A percentile compares a stretch with the other conserved stretches of the same genome.
phyloP scores from a whole-genome alignment of 2,329 filamentous ascomycete genomes.

The Nemania bipapillata region DNA sequence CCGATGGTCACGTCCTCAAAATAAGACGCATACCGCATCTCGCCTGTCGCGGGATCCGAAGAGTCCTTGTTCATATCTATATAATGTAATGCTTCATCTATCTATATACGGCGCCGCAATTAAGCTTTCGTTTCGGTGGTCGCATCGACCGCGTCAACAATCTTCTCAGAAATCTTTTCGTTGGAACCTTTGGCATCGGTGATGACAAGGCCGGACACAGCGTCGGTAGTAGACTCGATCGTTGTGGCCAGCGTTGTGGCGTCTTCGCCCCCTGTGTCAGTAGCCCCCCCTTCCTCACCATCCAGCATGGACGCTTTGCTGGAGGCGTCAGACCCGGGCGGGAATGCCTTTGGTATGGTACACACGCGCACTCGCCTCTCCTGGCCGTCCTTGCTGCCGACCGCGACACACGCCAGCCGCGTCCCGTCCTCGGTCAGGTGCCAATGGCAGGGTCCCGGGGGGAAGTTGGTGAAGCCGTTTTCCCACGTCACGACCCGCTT shows the following conservation, averaged over 20 bases:
- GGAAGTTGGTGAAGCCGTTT: slow-evolving; percentile 64
- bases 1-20: slow-evolving; percentile 5
- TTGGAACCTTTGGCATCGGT: slow-evolving; percentile 22
- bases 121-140: slow-evolving; percentile 26
- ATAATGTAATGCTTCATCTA: too few relatives aligned
- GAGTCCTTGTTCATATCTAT: slow-evolving; percentile 19
- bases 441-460: slow-evolving; percentile 69
- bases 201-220: slow-evolving; percentile 33
- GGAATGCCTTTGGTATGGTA: slow-evolving; percentile 60
- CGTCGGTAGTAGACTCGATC: slow-evolving; percentile 25
- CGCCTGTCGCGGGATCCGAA: neutral
- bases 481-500: slow-evolving; percentile 61
- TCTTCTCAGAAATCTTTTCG: slow-evolving; percentile 31
- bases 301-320: slow-evolving; percentile 1
- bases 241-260: slow-evolving; percentile 27
- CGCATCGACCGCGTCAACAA: slow-evolving; percentile 17
- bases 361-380: slow-evolving; percentile 62
- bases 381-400: slow-evolving; percentile 61
- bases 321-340: slow-evolving; percentile 40
- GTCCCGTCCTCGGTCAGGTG: slow-evolving; percentile 59
- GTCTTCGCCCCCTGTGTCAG: slow-evolving; percentile 19
- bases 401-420: slow-evolving; percentile 63
- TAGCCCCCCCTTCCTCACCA: slow-evolving; percentile 30
- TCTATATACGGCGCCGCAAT: slow-evolving; percentile 11
- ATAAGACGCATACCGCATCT: neutral